Base-by-base conservation (phyloP, 2,329 filamentous ascomycete species). In the Moelleriella libera region DNA sequence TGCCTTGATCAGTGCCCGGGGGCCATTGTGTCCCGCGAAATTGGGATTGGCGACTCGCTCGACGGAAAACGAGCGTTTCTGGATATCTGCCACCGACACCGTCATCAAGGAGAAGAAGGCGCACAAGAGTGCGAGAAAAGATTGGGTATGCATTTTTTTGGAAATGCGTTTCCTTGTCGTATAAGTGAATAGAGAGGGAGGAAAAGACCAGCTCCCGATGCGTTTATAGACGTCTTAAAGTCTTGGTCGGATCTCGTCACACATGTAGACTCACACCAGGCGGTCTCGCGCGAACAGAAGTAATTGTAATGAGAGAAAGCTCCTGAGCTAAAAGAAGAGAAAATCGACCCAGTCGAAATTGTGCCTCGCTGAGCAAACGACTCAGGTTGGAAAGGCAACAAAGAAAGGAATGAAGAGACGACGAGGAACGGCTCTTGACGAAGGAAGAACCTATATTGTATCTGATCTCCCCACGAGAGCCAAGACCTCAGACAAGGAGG, bases 11-110 rank as follows among this genome's bases (percentile, higher is more conserved):
- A 89, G 69, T 45, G 82, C 80, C 48, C 57, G 62, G 0, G 72
- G 68, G n/a, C 82, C 80, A 65, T 83, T 71, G 51, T 60, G 63
- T 21, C 71, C 64, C 28, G 69, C 67, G 58, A 79, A 78, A 48
- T 68, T 67, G n/a, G 65, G 65, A 54, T 79, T 80, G 46, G 68
- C 63, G 44, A 75, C 65, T 37, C 80, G 71, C 45, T 76, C 71
- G 34, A 85, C 71, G 59, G 73, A 76, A 66, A 83, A 85, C 6
- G 77, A 78, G 28, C 74, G 69, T 58, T 75, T 76, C 52, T 69
- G 59, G 7, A 74, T 55, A 59, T 53, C 31, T 1, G 53, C 47
- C 59, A 70, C 69, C 31, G 67, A 68, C 30, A 75, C 70, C 41
- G 74, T 59, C 48, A 65, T 67, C 43, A 71, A 55, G 41, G 71